These are phyloP conservation scores for Pseudocercospora musae DNA, from an alignment of 2,329 filamentous ascomycete genomes.

Conservation along the genomic window DNA sequence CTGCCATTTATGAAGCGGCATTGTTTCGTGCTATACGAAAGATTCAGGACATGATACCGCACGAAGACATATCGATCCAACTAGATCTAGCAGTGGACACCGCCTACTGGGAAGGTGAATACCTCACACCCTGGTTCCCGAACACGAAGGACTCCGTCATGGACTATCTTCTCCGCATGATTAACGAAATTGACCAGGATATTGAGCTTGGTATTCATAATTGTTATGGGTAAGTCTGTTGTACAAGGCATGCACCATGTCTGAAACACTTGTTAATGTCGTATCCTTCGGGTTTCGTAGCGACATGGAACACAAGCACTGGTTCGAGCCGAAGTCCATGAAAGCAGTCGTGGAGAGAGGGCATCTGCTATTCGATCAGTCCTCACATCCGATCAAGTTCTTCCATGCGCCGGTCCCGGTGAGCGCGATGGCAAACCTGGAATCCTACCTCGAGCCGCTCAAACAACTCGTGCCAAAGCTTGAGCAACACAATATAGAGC, in stretches of 20 bases:
- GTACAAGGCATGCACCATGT: too few species aligned
- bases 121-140: conserved; percentile 32
- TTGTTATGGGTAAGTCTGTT: too few species aligned
- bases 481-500: conserved; percentile 32
- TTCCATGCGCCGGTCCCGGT: conserved; percentile 46
- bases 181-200: conserved; percentile 32
- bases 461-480: conserved; percentile 29
- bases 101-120: conserved; percentile 27
- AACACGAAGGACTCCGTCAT: conserved; percentile 35
- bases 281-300: too few species aligned
- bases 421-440: conserved; percentile 28
- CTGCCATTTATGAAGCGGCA: conserved; percentile 35
- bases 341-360: conserved; percentile 36
- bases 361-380: conserved; percentile 30
- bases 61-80: conserved; percentile 36
- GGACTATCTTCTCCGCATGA: conserved; percentile 33
- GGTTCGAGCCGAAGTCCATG: conserved; percentile 41
- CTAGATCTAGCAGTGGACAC: conserved; percentile 30
- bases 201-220: conserved; percentile 46
- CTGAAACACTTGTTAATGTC: too few species aligned
- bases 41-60: conserved; percentile 33
- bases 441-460: conserved; percentile 40
- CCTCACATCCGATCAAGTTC: conserved; percentile 37
- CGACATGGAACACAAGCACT: conserved; percentile 44
- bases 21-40: conserved; percentile 29